Conservation (phyloP, 768 basidiomycete species). For the Podaxis carcinomalis region DNA sequence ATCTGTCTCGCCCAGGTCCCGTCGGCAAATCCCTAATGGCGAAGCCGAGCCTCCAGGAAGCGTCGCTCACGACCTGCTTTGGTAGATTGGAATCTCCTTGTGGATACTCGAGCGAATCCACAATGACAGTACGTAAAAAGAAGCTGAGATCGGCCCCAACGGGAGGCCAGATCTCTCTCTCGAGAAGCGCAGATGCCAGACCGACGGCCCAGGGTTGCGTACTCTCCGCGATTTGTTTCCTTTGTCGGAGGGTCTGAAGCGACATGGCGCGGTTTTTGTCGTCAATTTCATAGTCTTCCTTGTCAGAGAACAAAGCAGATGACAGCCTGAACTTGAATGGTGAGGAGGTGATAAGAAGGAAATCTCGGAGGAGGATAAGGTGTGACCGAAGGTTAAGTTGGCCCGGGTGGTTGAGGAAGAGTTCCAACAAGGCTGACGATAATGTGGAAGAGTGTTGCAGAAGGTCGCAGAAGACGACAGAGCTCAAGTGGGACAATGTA, state of each 20-base stretch:
- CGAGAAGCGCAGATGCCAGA: constrained; percentile 65
- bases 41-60: constrained; percentile 77
- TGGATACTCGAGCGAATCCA: constrained; percentile 62
- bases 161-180: constrained; percentile 81
- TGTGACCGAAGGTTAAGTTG: constrained; percentile 69
- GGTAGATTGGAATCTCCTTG: constrained; percentile 26
- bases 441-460: constrained; percentile 58
- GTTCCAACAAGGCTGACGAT: constrained; percentile 59
- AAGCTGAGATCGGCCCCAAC: constrained; percentile 82
- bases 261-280: constrained; percentile 29
- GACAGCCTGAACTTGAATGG: constrained; percentile 69
- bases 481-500: constrained; percentile 55
- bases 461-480: constrained; percentile 59
- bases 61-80: constrained; percentile 32
- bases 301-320: constrained; percentile 74
- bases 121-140: constrained; percentile 77
- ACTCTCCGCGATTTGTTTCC: constrained; percentile 22
- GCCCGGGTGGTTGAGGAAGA: constrained; percentile 60
- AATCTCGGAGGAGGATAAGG: constrained; percentile 65
- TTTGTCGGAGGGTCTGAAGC: constrained; percentile 29
- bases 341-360: constrained; percentile 68
- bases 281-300: constrained; percentile 44
- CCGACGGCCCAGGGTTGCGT: constrained; percentile 61
- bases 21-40: constrained; percentile 71
- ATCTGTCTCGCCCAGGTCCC: constrained; percentile 63